Evolutionary conservation across 352 stramenopile species (phyloP).

Genomic region (Phytophthora idaei): DNA sequence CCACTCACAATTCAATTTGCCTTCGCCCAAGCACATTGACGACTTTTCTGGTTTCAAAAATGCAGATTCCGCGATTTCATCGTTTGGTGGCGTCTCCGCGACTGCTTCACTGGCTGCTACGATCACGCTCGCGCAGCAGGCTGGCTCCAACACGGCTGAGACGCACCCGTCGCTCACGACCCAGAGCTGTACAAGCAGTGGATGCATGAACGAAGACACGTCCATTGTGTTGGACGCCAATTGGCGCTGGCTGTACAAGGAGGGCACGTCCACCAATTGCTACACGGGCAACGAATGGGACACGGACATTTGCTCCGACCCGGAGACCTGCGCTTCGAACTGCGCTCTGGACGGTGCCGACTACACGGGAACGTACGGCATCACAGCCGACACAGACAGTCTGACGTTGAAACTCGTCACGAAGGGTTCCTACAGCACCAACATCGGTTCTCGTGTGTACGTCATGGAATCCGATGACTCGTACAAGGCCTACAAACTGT

Average conservation of each 20-base stretch:
- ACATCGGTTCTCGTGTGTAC: conserved; percentile 65
- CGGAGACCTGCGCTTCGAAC: conserved; percentile 43
- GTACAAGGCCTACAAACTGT: conserved; percentile 61
- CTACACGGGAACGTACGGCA: conserved; percentile 61
- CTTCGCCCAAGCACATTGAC: conserved; percentile 19
- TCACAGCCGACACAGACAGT: conserved; percentile 30
- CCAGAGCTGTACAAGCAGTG: conserved; percentile 26
- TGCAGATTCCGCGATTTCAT: conserved; percentile 25
- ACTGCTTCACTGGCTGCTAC: conserved; percentile 1
- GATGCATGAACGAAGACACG: conserved; percentile 42
- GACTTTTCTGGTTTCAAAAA: conserved; percentile 16
- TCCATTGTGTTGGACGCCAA: conserved; percentile 69
- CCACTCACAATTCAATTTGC: conserved; percentile 33
- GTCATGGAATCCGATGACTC: conserved; percentile 37
- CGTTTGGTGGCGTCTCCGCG: conserved; percentile 20
- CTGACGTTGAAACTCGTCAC: conserved; percentile 58
- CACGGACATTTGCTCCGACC: conserved; percentile 46
- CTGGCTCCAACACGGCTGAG: conserved; percentile 36
- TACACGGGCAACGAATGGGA: conserved; percentile 60
- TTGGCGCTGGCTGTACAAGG: conserved; percentile 63
- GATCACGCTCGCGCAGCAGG: neutral
- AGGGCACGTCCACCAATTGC: conserved; percentile 56
- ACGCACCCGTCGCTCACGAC: conserved; percentile 48
- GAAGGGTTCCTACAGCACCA: conserved; percentile 51
- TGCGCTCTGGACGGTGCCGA: conserved; percentile 60